Base-by-base conservation (phyloP, 495 filamentous ascomycete genomes). In the Podospora anserina region DNA sequence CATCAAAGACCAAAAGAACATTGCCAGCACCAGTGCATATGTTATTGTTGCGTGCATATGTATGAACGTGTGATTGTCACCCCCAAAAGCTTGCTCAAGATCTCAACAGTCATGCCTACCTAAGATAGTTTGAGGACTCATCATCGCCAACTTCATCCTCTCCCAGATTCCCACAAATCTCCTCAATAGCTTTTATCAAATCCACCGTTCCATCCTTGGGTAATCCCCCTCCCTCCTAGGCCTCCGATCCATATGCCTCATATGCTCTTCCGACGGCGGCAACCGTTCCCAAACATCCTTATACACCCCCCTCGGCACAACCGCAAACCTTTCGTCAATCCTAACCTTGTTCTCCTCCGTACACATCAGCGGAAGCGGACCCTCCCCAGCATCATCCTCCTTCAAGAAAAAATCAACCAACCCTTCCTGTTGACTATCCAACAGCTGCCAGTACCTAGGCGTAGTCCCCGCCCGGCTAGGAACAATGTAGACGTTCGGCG, bases 401-500 rank as follows among this genome's bases (percentile, higher is more conserved):
- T 32, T 32, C 19, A 73, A 26, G 1, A 76, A 60, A 60, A 76
- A 78, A 49, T 75, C 64, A 6, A 75, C 34, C 2, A 78, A 60
- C 26, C 59, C 39, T 1, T 69, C 11, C 28, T 72, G 67, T 69
- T 78, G 76, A 20, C 60, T 44, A 9, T 73, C 72, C 3, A 64
- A 66, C 1, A 76, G 72, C 39, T 71, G 72, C 20, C 64, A 73
- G 7, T 72, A 65, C 6, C 66, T 67, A 16, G 55, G 65, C 1
- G 74, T 74, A 0, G 69, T 54, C 19, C 71, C 27, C 0, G 63
- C 6, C 5, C 69, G 69, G 27, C 63, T 58, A 7, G 72, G 39
- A 62, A 76, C 69, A 20, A 76, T 64, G 62, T 69, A 78, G 20
- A 73, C 20, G 34, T 71, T 71, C 19, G 61, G 61, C 5, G 63